Evolutionary conservation across 75 land plant species (phyloP).

Genomic region (Selaginella moellendorffii): DNA sequence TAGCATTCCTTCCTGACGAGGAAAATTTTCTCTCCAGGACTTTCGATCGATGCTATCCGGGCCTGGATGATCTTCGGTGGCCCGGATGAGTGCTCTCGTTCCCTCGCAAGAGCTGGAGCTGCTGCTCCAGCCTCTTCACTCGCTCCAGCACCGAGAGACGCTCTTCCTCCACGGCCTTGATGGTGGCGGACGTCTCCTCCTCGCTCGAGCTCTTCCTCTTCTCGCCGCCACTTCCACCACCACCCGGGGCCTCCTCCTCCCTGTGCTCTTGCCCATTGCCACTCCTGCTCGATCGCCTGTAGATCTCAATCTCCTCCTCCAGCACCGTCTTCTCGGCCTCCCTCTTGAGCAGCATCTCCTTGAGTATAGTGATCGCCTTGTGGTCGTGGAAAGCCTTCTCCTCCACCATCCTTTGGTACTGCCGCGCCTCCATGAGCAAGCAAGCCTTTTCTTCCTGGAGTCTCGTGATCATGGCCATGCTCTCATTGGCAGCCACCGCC

Average conservation of each 20-base stretch:
- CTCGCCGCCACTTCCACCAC: no score
- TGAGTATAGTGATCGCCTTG: not conserved
- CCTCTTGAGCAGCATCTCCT: not conserved
- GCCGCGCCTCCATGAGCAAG: not conserved
- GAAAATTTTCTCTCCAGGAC: no score
- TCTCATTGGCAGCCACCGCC: not conserved
- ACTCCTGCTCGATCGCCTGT: not conserved
- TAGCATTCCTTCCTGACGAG: no score
- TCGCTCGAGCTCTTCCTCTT: not conserved
- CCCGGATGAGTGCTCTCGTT: not conserved
- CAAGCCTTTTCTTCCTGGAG: conserved; percentile 7
- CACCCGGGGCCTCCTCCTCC: no score
- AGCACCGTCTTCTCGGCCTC: not conserved
- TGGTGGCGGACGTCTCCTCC: not conserved
- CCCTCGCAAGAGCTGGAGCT: not conserved
- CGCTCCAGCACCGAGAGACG: not conserved
- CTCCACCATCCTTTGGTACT: conserved; percentile 1
- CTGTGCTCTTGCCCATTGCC: no score
- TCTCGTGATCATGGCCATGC: conserved; percentile 5
- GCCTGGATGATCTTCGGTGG: no score
- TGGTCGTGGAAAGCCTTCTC: conserved; percentile 4
- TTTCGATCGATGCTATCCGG: no score
- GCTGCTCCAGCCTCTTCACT: not conserved
- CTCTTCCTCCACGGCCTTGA: not conserved
- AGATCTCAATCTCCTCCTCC: not conserved